Evolutionary conservation across 805 yeast species (phyloP), one percentile per base, ranked within the genome.

Genomic region (Zygosaccharomyces kombuchaensis): DNA sequence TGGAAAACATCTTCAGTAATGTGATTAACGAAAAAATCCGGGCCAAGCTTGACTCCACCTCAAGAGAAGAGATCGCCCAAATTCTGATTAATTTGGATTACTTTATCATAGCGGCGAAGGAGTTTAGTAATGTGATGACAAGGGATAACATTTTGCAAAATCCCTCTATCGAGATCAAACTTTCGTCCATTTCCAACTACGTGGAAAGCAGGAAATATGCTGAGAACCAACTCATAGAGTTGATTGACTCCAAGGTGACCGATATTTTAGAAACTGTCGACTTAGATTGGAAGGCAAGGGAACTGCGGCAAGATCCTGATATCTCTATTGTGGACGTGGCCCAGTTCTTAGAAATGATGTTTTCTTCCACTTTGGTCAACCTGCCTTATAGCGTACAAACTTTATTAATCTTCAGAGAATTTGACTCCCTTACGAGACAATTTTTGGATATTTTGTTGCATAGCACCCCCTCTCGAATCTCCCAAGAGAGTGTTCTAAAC

Each of bases 1-100:
- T 89, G 44, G 97, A 93, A 58, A 62, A 69, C 17, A 77, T 88
- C n/a, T 71, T 90, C 50, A 75, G 77, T 14, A 75, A 77, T 36
- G 78, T 86, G 1, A 84, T 91, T 1, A 76, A 87, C 54, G 72
- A 72, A 34, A 78, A 82, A 48, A 77, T 86, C 39, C 74, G 77
- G 46, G 73, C 75, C 10, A 80, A 81, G 49, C 74, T 84, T 40
- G 76, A 79, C 53, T 75, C 89, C 2, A 78, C 83, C 9, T 85
- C 89, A 51, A 86, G 95, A 59, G 98, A 91, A 65, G 90, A 88
- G 54, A 77, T 88, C 22, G 84, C 96, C 0, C 98, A 93, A 69
- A 87, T 87, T 54, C 73, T 87, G 54, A 84, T 93, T 47, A 89
- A 93, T 62, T 70, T 91, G 57, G 96, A 91, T 60, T 87, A 86